These are phyloP conservation scores for Colletotrichum destructivum DNA, from an alignment of 2,329 filamentous ascomycete species.

Conservation along the genomic window DNA sequence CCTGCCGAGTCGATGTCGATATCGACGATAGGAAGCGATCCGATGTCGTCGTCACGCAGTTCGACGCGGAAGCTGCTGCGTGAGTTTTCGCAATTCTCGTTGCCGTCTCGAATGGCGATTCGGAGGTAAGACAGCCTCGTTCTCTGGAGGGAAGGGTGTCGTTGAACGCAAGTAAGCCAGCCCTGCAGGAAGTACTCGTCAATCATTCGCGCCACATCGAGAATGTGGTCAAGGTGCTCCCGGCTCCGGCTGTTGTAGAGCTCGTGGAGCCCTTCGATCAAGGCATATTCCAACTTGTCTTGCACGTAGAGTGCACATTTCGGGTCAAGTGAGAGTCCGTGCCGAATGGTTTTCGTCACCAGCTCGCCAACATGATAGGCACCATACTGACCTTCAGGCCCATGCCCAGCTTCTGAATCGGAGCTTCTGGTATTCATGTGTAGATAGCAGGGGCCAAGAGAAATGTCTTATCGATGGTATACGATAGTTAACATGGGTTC, in stretches of 20 bases:
- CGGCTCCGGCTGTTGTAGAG: constrained; percentile 14
- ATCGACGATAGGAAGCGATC: not conserved
- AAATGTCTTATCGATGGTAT: not conserved
- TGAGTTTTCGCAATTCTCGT: not conserved
- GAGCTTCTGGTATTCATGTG: not conserved
- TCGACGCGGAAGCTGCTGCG: not conserved
- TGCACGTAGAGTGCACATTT: not conserved
- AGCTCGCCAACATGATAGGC: constrained; percentile 1
- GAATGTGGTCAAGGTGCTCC: constrained; percentile 2
- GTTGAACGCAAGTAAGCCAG: constrained; percentile 1
- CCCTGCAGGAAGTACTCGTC: constrained; percentile 29
- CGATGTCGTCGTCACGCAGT: not conserved
- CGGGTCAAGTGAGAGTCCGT: not conserved
- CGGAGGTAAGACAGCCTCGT: not conserved
- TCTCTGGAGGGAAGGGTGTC: no score
- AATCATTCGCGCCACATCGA: constrained; percentile 11
- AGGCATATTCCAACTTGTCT: constrained; percentile 4
- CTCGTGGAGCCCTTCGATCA: constrained; percentile 14
- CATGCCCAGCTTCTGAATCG: not conserved
- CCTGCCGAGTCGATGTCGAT: constrained; percentile 12
- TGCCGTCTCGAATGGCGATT: constrained; percentile 1
- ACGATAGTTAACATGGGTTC: no score
- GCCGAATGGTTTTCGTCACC: not conserved
- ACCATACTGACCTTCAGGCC: not conserved
- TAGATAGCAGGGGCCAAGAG: not conserved